Evolutionary conservation across 106 monocot species (phyloP).

Genomic region (Allium fistulosum): DNA sequence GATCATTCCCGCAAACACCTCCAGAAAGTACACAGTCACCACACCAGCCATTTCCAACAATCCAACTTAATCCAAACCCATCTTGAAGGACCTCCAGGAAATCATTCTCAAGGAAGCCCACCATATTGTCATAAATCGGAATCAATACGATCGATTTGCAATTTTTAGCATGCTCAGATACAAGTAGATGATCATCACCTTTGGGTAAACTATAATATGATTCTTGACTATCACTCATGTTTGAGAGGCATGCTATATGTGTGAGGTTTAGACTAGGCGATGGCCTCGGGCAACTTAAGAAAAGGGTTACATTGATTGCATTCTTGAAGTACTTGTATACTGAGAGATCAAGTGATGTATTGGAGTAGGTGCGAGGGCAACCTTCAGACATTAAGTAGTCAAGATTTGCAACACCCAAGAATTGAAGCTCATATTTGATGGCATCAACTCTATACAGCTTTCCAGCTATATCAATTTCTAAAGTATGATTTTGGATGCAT

Average conservation of each 20-base stretch:
- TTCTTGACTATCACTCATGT: too few relatives aligned
- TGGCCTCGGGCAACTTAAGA: conserved; percentile 6
- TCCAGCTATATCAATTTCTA: not conserved
- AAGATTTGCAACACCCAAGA: conserved; percentile 1
- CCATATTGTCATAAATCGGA: not conserved
- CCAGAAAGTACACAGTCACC: not conserved
- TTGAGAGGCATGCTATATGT: conserved; percentile 3
- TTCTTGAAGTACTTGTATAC: conserved; percentile 7
- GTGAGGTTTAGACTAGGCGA: not conserved
- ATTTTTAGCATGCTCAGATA: not conserved
- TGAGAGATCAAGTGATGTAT: conserved; percentile 11
- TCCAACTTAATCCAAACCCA: conserved; percentile 6
- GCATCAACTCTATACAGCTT: not conserved
- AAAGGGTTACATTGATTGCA: conserved; percentile 8
- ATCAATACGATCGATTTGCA: conserved; percentile 4
- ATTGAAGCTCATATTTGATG: conserved; percentile 4
- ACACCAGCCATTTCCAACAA: conserved; percentile 6
- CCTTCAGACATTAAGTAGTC: not conserved
- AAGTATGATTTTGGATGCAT: not conserved
- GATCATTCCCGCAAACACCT: conserved; percentile 4
- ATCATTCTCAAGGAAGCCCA: not conserved
- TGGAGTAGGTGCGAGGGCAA: conserved; percentile 8
- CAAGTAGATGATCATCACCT: not conserved
- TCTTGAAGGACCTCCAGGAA: conserved; percentile 10
- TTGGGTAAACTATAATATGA: conserved; percentile 8